Evolutionary conservation across 805 yeast genomes (phyloP), one percentile per base, ranked within the genome.

Genomic region (Zygosaccharomyces gambellarensis): DNA sequence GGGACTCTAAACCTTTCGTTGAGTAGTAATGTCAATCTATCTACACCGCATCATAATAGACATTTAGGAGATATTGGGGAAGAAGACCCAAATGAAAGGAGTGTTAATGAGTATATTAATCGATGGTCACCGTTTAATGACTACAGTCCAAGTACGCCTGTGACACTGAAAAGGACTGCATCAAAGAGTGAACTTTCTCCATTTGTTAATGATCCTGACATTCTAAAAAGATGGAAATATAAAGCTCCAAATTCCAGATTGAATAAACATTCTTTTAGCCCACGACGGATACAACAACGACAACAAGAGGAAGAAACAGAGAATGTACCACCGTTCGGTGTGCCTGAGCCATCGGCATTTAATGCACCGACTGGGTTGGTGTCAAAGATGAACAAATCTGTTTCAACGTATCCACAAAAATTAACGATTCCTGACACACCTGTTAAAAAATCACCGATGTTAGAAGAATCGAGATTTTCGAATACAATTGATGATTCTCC

Each of bases 1-100:
- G 82, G 81, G 1, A 64, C 78, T 8, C 58, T 79, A 52, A 79
- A 79, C 48, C 56, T 79, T 44, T 76, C 81, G 10, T 60, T 77
- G 21, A 78, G 73, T 40, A 70, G 64, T 43, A 62, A 74, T 2
- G 69, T 65, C 40, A 62, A 65, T 6, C 46, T 45, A 39, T 49
- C 42, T 2, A 25, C 54, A 21, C 48, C 53, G 2, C 36, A 36
- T 19, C 21, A 36, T 40, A 29, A 17, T 11, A 43, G 47, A 30
- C 47, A 39, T 7, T 39, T 50, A 36, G 49, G 50, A 14, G 47
- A 43, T n/a, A 53, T 52, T 8, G 40, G 45, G 14, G 59, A 53
- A 22, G 56, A 56, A 17, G 58, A 55, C 40, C 44, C 54, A 39
- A 52, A 52, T 38, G 47, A 22, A 32, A 48, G 53, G 30, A 51